Base-by-base conservation (phyloP, 2,329 filamentous ascomycete species). In the Stenocarpella maydis region DNA sequence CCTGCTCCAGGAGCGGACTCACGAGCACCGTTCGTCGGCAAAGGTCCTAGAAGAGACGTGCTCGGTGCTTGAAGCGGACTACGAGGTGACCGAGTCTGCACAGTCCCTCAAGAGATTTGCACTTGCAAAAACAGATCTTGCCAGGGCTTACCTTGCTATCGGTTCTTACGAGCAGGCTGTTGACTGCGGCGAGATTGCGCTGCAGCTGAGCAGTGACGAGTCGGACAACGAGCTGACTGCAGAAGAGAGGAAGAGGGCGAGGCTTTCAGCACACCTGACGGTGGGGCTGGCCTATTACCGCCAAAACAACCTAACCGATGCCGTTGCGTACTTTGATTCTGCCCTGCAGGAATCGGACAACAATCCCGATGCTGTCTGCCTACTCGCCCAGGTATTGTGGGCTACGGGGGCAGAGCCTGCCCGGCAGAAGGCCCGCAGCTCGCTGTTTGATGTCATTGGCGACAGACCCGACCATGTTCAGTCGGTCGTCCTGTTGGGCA, bases 301-400 rank as follows among this genome's bases (percentile, higher is more conserved):
- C 77, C 81, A 84, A 39, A 82, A 87, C 28, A 83, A 90, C 28
- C 87, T 91, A 73, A 87, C 90, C 49, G 87, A 89, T 63, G 92
- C 94, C 0, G 89, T 97, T 31, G 84, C 87, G 14, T 94, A 92
- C 81, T 97, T 99, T 79, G 89, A 93, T 72, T 85, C 89, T 3
- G 94, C 94, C 0, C 84, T 98, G 9, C 85, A 90, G 68, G 94
- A 97, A 77, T 94, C 92, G 1, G 82, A 88, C 37, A 87, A 88
- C 45, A 90, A 94, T 71, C 92, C 95, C 0, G 94, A 98, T 76
- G 91, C 95, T 1, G 90, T 94, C 0, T 98, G 95, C 76, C 85
- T 98, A 15, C 85, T 98, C 15, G 92, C 95, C 0, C 94, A 98
- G 79, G 92, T 98, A 0, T 86, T 98, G 0, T 99, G 96, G 95